Base-by-base conservation (phyloP, 176 grass and related monocot species). In the Themeda triandra region DNA sequence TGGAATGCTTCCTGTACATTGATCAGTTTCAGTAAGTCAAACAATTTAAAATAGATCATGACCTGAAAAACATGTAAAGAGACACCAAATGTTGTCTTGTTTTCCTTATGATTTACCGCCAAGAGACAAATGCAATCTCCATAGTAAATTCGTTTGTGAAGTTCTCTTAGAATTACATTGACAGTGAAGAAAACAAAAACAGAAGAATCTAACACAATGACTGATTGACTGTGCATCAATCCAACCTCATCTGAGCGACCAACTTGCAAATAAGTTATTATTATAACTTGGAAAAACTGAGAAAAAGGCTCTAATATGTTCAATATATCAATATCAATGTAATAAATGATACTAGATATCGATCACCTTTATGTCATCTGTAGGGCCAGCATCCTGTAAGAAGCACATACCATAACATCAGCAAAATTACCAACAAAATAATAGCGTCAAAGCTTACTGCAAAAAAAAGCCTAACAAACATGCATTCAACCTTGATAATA, bases 1-100 rank as follows among this genome's bases (percentile, higher is more conserved):
- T 25, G 70, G 89, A 98, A 98, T 42, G 66, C 78, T 86, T 95
- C 96, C 96, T 98, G 71, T 67, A 75, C 77, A 91, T 66, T 60
- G 81, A 88, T 86, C 21, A 67, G 33, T 75, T 67, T 69, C 36
- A 80, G 27, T 54, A 69, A 78, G 33, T 40, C 25, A 73, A 84
- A 62, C 12, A 82, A 63, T 63, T 51, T 56, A 65, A 62, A 83
- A 56, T 25, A 54, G 74, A 88, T 41, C 42, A 18, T 80, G 42
- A 49, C 56, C 35, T 74, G 9, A n/a, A 72, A 71, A 72, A 74
- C n/a, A 25, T 86, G 78, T 36, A 70, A 30, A 48, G 64, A 17
- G 36, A 79, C 29, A 51, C 48, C 33, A 40, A 71, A 46, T 25
- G 11, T 5, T 73, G 1, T 25, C 31, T 66, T 82, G 14, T 24